Percentiles rank a stretch among this genome's conserved stretches.
These are phyloP conservation scores for Penicillium salamii DNA, from an alignment of 495 filamentous ascomycete genomes.

Conservation along the genomic window DNA sequence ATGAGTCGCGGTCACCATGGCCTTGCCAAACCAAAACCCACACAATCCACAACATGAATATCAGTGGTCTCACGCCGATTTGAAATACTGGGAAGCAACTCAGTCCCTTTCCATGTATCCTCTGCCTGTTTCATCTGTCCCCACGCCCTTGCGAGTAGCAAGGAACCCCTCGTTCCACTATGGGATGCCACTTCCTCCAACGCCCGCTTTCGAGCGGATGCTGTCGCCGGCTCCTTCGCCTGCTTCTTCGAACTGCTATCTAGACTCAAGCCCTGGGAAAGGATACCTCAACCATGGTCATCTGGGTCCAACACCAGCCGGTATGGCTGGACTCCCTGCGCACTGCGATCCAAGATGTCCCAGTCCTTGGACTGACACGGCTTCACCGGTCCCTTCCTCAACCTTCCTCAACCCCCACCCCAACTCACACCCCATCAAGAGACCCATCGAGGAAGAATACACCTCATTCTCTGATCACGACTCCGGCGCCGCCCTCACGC, in stretches of 20 bases:
- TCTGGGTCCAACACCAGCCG: neutral
- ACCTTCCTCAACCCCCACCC: neutral
- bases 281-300: neutral
- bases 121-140: neutral
- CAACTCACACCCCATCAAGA: neutral
- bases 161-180: neutral
- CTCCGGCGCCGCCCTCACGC: neutral
- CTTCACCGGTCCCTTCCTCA: neutral
- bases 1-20: neutral
- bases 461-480: neutral
- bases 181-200: neutral
- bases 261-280: neutral
- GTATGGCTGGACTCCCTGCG: neutral
- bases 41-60: neutral
- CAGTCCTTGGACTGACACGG: neutral
- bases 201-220: neutral
- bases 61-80: neutral
- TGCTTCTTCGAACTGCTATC: neutral
- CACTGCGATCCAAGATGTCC: neutral
- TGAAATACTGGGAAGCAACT: neutral
- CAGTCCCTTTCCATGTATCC: neutral
- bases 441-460: neutral
- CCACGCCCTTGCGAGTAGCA: neutral
- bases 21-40: neutral
- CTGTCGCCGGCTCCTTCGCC: neutral